These are phyloP conservation scores for Pseudonectria buxi DNA, from an alignment of 2,329 filamentous ascomycete species.

Conservation along the genomic window DNA sequence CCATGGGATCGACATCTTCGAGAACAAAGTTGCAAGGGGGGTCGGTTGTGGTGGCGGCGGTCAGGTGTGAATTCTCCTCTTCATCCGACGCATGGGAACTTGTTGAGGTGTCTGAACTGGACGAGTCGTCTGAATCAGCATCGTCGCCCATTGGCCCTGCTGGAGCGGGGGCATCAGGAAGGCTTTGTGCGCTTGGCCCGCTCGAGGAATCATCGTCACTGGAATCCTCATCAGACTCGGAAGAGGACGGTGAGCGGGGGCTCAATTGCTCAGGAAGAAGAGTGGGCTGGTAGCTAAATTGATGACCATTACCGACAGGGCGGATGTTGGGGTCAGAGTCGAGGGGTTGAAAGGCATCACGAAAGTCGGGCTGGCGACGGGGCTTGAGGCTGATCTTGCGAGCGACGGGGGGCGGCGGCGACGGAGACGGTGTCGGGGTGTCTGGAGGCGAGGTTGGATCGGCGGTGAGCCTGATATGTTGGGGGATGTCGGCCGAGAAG, in stretches of 20 bases:
- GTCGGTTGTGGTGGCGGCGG: constrained; percentile 11
- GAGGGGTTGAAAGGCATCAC: constrained; percentile 24
- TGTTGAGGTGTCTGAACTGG: no score
- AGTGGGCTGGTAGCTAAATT: constrained; percentile 34
- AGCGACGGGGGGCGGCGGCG: constrained; percentile 14
- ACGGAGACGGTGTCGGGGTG: constrained; percentile 36
- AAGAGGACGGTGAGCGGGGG: constrained; percentile 30
- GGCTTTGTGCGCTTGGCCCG: constrained; percentile 22
- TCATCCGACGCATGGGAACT: constrained; percentile 16
- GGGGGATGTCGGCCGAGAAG: constrained; percentile 4
- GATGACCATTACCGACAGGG: constrained; percentile 35
- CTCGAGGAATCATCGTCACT: constrained; percentile 22
- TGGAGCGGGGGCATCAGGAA: constrained; percentile 15
- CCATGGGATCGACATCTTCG: constrained; percentile 42
- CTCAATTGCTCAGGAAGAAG: constrained; percentile 30
- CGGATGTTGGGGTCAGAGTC: constrained; percentile 34
- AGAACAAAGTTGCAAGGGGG: constrained; percentile 30
- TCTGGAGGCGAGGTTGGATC: constrained; percentile 42
- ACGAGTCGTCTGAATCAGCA: constrained; percentile 10
- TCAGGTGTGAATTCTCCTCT: constrained; percentile 15
- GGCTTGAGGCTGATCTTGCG: constrained; percentile 28
- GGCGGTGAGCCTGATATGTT: constrained; percentile 25
- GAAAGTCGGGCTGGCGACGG: constrained; percentile 26
- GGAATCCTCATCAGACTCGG: constrained; percentile 18
- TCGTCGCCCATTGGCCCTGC: constrained; percentile 7